Base-by-base conservation (phyloP, 208 protist species). In the Angomonas desouzai region DNA sequence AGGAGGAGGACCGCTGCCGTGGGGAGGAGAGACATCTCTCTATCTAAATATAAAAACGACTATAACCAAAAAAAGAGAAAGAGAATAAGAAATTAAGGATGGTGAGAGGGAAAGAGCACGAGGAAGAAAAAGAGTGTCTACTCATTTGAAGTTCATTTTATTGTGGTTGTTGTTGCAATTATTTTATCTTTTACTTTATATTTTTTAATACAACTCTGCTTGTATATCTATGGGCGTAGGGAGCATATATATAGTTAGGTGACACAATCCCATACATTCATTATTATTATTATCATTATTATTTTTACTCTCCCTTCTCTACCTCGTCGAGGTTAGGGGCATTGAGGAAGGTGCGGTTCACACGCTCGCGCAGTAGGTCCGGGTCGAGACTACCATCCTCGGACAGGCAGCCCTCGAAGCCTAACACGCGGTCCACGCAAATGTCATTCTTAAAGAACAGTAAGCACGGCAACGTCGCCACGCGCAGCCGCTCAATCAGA, bases 361-460 rank as follows among this genome's bases (percentile, higher is more conserved):
- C 76, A 48, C 85, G 85, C 62, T 91, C 85, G 0, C 64, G 70
- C 53, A 98, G 68, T 58, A 87, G 55, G 4, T 81, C 76, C 7
- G 76, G 75, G 51, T 94, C 81, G 29, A 98, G 96, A 55, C 81
- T 70, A 56, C 96, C 95, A 9, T 77, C 76, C 63, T 91, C 88
- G 22, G 73, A 76, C 45, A 94, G 72, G 56, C 86, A 88, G 4
- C 94, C 92, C 6, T 98, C 94, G 71, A 98, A 98, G n/a, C 97
- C 97, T 27, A 98, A 71, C 40, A 98, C 90, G 43, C 94, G 79
- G 64, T 98, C 97, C 2, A 97, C 83, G 27, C 81, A 91, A 22
- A 98, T 71, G 64, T 98, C 97, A 63, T 98, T 90, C 36, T 92
- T 74, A 72, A 99, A 98, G 11, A 97, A 75, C 47, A 98, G 51